These are phyloP conservation scores for Apiotrichum domesticum DNA, from an alignment of 1,284 basidiomycete species.

Conservation along the genomic window DNA sequence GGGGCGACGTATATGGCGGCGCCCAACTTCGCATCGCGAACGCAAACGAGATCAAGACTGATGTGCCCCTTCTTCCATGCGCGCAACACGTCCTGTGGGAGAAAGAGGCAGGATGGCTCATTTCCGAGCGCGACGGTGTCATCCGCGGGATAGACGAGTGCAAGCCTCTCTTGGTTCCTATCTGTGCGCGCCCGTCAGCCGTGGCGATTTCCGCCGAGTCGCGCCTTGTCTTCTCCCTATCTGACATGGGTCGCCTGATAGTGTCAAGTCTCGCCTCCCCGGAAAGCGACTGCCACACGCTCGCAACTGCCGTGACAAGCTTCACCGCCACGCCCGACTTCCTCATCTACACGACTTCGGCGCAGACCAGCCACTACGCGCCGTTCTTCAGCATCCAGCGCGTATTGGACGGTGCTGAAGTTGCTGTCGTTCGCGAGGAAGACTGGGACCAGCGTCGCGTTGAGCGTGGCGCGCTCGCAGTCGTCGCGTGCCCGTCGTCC, in stretches of 20 bases:
- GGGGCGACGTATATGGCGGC: slow-evolving; percentile 10
- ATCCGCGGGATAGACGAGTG: slow-evolving; percentile 17
- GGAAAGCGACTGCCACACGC: slow-evolving; percentile 38
- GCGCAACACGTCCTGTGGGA: slow-evolving; percentile 31
- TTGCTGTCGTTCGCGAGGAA: slow-evolving; percentile 31
- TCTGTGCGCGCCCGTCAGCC: slow-evolving; percentile 28
- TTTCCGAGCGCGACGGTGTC: slow-evolving; percentile 22
- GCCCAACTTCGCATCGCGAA: slow-evolving; percentile 3
- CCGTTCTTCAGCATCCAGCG: slow-evolving; percentile 50
- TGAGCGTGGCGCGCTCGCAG: slow-evolving; percentile 79
- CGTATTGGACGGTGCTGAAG: slow-evolving; percentile 29
- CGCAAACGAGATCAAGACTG: slow-evolving; percentile 5
- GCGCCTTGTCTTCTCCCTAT: slow-evolving; percentile 60
- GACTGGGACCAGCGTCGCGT: slow-evolving; percentile 69
- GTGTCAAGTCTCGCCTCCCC: slow-evolving; percentile 47
- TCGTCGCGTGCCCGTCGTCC: slow-evolving; percentile 72
- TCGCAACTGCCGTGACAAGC: slow-evolving; percentile 66
- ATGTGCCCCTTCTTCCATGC: slow-evolving; percentile 4
- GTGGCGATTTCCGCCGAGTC: slow-evolving; percentile 14
- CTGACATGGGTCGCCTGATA: slow-evolving; percentile 58
- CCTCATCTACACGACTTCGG: slow-evolving; percentile 76
- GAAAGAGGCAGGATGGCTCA: slow-evolving; percentile 24
- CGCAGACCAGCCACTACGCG: slow-evolving; percentile 75
- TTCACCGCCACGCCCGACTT: slow-evolving; percentile 74
- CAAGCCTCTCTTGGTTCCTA: slow-evolving; percentile 1